Evolutionary conservation across 306 rosid species (phyloP).

Genomic region (Luffa acutangula): DNA sequence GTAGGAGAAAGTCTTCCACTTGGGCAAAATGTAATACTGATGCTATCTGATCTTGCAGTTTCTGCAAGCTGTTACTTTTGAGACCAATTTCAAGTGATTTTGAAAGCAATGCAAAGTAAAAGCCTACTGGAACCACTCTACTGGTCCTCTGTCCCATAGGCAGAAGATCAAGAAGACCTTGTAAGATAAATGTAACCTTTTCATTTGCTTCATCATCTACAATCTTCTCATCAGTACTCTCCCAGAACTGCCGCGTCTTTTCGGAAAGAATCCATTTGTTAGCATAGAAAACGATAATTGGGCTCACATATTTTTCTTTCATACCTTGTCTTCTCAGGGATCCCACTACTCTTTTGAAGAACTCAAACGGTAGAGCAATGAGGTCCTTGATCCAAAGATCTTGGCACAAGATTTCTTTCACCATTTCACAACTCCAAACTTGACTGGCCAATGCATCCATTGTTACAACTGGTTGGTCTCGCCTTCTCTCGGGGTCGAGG

Average conservation of each 20-base stretch:
- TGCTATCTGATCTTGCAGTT: conserved; percentile 50
- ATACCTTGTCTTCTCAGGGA: conserved; percentile 86
- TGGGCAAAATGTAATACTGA: conserved; percentile 52
- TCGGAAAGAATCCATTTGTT: conserved; percentile 62
- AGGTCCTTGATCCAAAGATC: conserved; percentile 87
- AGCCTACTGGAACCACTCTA: conserved; percentile 59
- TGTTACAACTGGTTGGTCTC: conserved; percentile 54
- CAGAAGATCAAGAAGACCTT: conserved; percentile 69
- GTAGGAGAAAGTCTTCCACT: conserved; percentile 48
- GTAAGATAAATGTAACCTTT: conserved; percentile 33
- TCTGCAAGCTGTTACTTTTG: conserved; percentile 26
- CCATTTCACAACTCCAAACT: conserved; percentile 47
- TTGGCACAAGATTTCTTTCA: conserved; percentile 37
- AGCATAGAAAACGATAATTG: conserved; percentile 66
- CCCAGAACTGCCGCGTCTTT: conserved; percentile 38
- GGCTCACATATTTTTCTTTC: conserved; percentile 69
- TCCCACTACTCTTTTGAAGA: conserved; percentile 61
- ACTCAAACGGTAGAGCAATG: conserved; percentile 58
- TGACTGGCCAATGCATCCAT: conserved; percentile 43
- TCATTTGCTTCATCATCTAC: conserved; percentile 22
- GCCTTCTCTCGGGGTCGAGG: conserved; percentile 62
- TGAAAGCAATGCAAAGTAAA: conserved; percentile 73
- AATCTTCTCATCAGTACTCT: conserved; percentile 25
- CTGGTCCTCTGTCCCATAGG: conserved; percentile 43
- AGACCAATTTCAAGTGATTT: conserved; percentile 48